Evolutionary conservation across 768 basidiomycete species (phyloP), one percentile per base, ranked within the genome.

Genomic region (Podaxis sp.): DNA sequence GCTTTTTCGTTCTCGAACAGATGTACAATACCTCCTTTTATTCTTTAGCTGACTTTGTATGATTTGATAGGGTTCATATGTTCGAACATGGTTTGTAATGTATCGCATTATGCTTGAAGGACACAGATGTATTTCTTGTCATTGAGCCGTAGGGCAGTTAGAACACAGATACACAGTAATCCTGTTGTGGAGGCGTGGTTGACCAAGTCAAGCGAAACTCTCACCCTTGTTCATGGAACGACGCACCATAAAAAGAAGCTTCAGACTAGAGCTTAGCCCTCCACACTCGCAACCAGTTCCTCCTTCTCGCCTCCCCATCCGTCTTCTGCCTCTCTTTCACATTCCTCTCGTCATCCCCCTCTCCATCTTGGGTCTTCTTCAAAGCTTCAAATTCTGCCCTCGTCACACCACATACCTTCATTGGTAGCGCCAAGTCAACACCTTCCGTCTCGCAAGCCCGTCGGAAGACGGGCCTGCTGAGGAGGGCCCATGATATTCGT

Each of bases 401-500:
- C 37, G 62, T 60, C 33, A 69, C 68, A 33, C 69, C 70, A 51
- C 66, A 70, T 11, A 77, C 67, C 36, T 67, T 64, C 60, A 65
- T 70, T 17, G 78, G 68, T 5, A 66, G n/a, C 1, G 66, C 65
- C 69, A 79, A 68, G 63, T 80, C 76, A 17, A 81, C 49, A 0
- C 77, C 73, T 62, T 82, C 81, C 55, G 68, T 66, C 48, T 76
- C 72, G 66, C 73, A 80, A 13, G 80, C 79, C 13, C 76, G 73
- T 20, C 70, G 67, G 56, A 81, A 77, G 1, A 71, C 74, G 10
- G 75, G 73, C 7, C 70, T 72, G 53, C 72, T 74, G 5, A 80
- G 48, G 57, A 84, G 67, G 4, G 77, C 75, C 77, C 78, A 81
- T 12, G 82, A 81, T 33, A 83, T 76, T n/a, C 78, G 67, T 53